Evolutionary conservation across 2,329 filamentous ascomycete species (phyloP), one percentile per base, ranked within the genome.

Genomic region (Diaporthe sp.): DNA sequence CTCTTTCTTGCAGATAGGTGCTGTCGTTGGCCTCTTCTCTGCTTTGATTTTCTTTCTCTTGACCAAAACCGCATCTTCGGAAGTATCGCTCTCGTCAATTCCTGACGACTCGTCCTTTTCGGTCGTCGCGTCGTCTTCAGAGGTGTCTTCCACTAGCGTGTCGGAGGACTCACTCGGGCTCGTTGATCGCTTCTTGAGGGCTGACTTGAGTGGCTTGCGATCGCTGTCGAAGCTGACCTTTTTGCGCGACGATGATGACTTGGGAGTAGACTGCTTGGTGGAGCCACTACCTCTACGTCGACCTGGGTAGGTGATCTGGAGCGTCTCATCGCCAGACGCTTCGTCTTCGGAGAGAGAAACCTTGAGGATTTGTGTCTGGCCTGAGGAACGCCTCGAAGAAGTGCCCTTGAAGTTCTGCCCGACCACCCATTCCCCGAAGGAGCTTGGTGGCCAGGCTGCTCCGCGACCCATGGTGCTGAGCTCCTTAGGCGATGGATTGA

Each of bases 311-410:
- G 87, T 88, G 51, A 91, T 80, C 25, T 81, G 84, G 72, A 90
- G 80, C 4, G 84, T 86, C 71, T 91, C 89, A 37, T 85, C 83
- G 10, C 87, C 85, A n/a, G 84, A 85, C 73, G 89, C 87, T 58
- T 90, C 88, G 76, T 91, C 88, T 15, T 89, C 89, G 19, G 85
- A 83, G 2, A 89, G 79, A 70, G 87, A 83, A 44, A 89, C 79
- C 31, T 79, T 84, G 74, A 87, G 79, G 15, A 86, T 80, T 25
- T 82, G 81, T 62, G 42, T 78, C 71, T 34, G 77, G 75, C 44
- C 72, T 65, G 72, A 71, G 42, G 28, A 68, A n/a, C 61, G 74
- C 69, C 25, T 72, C 2, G 53, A 68, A 15, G 77, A 67, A 13
- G 76, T 65, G 39, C 34, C 59, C 31, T 55, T 67, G n/a, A 83